Evolutionary conservation across 1,139 yeast species (phyloP), one percentile per base, ranked within the genome.

Genomic region (Kodamaea ohmeri): DNA sequence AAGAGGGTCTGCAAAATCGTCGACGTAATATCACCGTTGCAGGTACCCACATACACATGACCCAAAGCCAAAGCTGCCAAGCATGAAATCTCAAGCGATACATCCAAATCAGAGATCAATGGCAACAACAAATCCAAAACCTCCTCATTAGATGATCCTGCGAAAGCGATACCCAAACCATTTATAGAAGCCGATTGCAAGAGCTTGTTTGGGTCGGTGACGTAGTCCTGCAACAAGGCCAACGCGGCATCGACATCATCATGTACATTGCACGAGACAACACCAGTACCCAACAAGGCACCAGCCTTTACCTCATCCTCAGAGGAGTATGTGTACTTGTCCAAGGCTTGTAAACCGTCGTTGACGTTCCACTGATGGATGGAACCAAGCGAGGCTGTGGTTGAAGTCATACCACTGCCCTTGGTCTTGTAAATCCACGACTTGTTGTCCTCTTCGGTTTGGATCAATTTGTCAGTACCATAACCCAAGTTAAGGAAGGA

Each of bases 231-330:
- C 45, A 87, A 69, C 49, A 92, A 67, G 18, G 95, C 83, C 47
- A 87, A 72, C 4, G 97, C 95, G 4, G 97, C 95, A 51, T 90
- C 97, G 34, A 89, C 88, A 45, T 92, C 98, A 58, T 92, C 96
- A 60, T 88, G 96, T 41, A 94, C 94, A 61, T 95, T 95, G 22
- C 95, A 76, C 27, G 95, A 87, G n/a, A 88, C 84, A 37, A 94
- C 75, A 63, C 98, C 98, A 61, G 89, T 88, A 61, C 97, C 99
- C 48, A 94, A 73, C 45, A 92, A 71, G 4, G 98, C 96, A 64
- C 99, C 99, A 9, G 97, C 97, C 63, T 88, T 88, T 48, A 90
- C 80, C 55, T 88, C 92, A 43, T 81, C 83, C 53, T 89, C 96
- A 19, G 81, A 75, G 6, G 96, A 84, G 58, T 90, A 89, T 44